Evolutionary conservation across 2,329 filamentous ascomycete genomes (phyloP), one percentile per base, ranked within the genome.

Genomic region (Zopfia rhizophila): DNA sequence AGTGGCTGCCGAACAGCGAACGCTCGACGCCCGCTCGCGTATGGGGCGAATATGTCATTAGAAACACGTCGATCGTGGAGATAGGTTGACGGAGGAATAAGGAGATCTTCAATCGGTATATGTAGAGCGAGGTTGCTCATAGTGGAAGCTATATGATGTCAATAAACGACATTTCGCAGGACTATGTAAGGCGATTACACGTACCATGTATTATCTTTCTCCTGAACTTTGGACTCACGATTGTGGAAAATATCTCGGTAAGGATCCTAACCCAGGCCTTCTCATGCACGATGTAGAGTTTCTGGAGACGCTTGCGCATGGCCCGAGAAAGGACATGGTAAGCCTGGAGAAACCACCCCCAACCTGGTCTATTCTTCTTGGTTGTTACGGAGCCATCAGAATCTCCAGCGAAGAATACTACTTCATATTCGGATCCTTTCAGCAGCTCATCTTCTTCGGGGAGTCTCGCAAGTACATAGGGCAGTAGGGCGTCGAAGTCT

Each of bases 321-420:
- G 79, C 80, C 48, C 81, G 67, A 23, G 76, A 77, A 38, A 83
- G 72, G 49, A 82, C 72, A 58, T 82, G 78, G 63, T 83, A 83
- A 12, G 80, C 80, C 55, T 82, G 80, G 38, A 83, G 65, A 53
- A 81, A 82, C 81, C 81, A 83, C 27, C 78, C 78, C 73, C 78
- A 80, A 18, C 77, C 76, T 1, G 81, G 80, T 31, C 74, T 59
- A 38, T 71, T 72, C 63, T 78, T 81, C 64, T 75, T 80, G 29
- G 68, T 63, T 7, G 74, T 76, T 11, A 68, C 70, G 33, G 70
- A 73, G 35, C 74, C 76, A 33, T 73, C 72, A 25, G 74, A 74
- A 7, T 78, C 79, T n/a, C 80, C 80, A 4, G 80, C 80, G 56
- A 83, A 82, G 66, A 83, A 82, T 43, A 83, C 70, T 32, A 83